Evolutionary conservation across 768 basidiomycete species (phyloP), one percentile per base, ranked within the genome.

Genomic region (Naganishia vishniacii): DNA sequence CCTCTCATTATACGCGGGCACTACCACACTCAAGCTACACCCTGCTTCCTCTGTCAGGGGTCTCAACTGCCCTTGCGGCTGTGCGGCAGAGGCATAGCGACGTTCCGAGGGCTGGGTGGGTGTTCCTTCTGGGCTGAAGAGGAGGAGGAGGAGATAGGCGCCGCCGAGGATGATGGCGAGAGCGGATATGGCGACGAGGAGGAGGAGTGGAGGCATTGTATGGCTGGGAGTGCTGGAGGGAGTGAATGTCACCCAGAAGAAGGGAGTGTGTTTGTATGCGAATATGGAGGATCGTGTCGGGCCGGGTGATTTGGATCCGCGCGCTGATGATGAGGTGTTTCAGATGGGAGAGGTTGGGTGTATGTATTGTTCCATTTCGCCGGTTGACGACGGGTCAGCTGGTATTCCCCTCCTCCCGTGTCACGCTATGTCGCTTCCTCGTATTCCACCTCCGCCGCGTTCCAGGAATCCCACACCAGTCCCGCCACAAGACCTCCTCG

Each of bases 1-100:
- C 4, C 84, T 83, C 77, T 95, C 93, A 71, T 95, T 95, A 82
- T 85, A 97, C 0, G 93, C 92, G 12, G 93, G 93, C 11, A 95
- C 84, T 69, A 95, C 82, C 70, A 97, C 82, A 29, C 85, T 85
- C 42, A 97, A 80, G 72, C 87, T 86, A 53, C 91, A 81, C 0
- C 82, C 80, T 45, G 83, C 80, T 0, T 81, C 75, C 32, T 68
- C 42, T 59, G 86, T 83, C n/a, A 80, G 70, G 6, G 79, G 80
- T 16, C 85, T 79, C 4, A 89, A 79, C 0, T 83, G 83, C n/a
- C 76, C 78, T 0, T 83, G 81, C 18, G 84, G 82, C 32, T 82
- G 83, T n/a, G 76, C 74, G 47, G 81, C 73, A 4, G 84, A 84
- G 64, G 83, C 83, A 77, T 86, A 93, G 49, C 80, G 82, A 73